phyloP scores from a whole-genome alignment of 2,329 filamentous ascomycete species.

The Hypoxylon sp. region DNA sequence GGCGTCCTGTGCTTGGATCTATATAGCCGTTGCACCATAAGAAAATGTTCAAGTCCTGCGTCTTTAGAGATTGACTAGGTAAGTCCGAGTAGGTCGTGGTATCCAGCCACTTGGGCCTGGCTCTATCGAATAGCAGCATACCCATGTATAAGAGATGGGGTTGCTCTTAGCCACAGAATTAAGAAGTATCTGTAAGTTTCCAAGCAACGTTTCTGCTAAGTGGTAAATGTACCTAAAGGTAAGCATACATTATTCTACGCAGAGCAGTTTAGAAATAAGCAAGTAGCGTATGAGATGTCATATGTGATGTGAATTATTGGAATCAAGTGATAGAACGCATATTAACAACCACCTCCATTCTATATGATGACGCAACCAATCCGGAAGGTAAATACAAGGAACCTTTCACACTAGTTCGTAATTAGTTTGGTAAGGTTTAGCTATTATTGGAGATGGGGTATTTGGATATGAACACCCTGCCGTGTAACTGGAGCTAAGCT shows the following conservation, averaged over 20 bases:
- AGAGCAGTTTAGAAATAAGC: not conserved
- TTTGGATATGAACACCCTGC: constrained; percentile 24
- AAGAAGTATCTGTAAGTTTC: not conserved
- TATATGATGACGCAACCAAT: not conserved
- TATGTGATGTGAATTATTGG: not conserved
- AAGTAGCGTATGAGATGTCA: not conserved
- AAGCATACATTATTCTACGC: not conserved
- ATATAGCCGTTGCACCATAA: constrained; percentile 1
- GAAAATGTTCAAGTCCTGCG: not conserved
- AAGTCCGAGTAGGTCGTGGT: not conserved
- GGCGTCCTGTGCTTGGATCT: not conserved
- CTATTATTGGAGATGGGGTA: constrained; percentile 35
- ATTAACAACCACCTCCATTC: not conserved
- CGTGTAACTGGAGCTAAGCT: constrained; percentile 31
- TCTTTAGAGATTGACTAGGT: not conserved
- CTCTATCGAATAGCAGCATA: not conserved
- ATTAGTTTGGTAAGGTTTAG: constrained; percentile 18
- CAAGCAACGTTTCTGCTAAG: not conserved
- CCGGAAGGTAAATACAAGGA: not conserved
- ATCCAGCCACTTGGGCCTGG: not conserved
- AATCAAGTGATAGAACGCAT: not conserved
- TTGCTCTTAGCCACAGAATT: not conserved
- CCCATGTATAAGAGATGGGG: not conserved
- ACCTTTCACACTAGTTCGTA: not conserved
- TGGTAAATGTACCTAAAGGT: no score